Evolutionary conservation across 2,329 filamentous ascomycete species (phyloP), one percentile per base, ranked within the genome.

Genomic region (Alternaria sp.): DNA sequence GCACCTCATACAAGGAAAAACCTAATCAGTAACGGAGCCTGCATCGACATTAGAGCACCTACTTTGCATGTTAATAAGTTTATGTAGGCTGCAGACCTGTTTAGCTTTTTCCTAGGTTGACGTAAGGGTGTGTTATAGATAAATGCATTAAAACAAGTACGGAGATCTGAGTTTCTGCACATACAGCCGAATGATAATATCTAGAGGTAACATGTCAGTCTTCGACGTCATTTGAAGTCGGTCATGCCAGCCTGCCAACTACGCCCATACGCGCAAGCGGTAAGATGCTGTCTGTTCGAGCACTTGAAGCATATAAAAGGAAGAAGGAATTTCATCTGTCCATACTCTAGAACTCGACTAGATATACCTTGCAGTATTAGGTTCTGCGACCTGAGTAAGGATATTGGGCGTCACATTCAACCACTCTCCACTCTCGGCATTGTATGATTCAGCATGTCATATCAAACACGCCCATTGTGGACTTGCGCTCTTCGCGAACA

Each of bases 361-460:
- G 15, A 41, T 15, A 8, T 9, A 37, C 14, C 2, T 9, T n/a
- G 33, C 8, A 2, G 30, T 2, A 7, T 15, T 14, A 33, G 1
- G 6, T 0, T 10, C 8, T n/a, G 33, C 15, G 2, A 37, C 15
- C 15, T 0, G 15, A 15, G 33, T n/a, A 5, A 41, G 15, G 15
- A 41, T 2, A 10, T n/a, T 0, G 8, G 1, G 33, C 0, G 4
- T 41, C 33, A 10, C 5, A 11, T 18, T 11, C n/a, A 18, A 3
- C n/a, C 9, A 18, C 8, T 41, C 37, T 41, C 9, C 2, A 8
- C 8, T 41, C 5, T 11, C n/a, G 37, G 15, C 8, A 18, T 41
- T 18, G 37, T 37, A 5, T 41, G 6, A 15, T 41, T 41, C 33
- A 41, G 37, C n/a, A 41, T 41, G 4, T 0, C 37, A 4, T 11